Evolutionary conservation across 495 filamentous ascomycete genomes (phyloP).

Genomic region (Penicillium mononematosum): DNA sequence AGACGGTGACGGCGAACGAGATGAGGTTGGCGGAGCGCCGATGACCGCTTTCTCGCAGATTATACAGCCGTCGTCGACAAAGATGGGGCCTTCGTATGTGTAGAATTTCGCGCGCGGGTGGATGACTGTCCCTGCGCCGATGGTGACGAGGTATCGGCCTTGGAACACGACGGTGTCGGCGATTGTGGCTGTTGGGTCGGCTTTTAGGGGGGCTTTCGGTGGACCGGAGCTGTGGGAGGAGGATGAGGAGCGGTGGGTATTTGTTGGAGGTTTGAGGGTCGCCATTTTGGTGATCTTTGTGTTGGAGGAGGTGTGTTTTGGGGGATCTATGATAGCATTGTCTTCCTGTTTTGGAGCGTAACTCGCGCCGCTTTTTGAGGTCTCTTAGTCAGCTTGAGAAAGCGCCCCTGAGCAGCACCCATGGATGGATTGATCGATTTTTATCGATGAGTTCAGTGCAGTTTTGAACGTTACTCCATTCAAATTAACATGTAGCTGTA

Average conservation of each 20-base stretch:
- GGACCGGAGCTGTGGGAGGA: slow-evolving; percentile 23
- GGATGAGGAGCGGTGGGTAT: slow-evolving; percentile 27
- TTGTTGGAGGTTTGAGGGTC: slow-evolving; percentile 32
- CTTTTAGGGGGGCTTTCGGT: slow-evolving; percentile 59
- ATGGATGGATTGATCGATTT: background rate
- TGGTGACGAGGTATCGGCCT: slow-evolving; percentile 68
- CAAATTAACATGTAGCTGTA: too few species aligned
- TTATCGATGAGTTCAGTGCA: background rate
- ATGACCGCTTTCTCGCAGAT: slow-evolving; percentile 69
- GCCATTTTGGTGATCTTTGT: slow-evolving; percentile 19
- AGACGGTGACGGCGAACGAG: slow-evolving; percentile 15
- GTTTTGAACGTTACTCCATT: background rate
- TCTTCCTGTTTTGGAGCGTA: too few species aligned
- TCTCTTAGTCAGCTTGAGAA: background rate
- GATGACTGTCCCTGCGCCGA: slow-evolving; percentile 71
- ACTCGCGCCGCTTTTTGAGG: background rate
- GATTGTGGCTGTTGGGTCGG: slow-evolving; percentile 68
- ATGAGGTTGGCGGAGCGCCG: slow-evolving; percentile 44
- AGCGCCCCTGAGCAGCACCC: background rate
- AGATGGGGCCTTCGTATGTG: slow-evolving; percentile 65
- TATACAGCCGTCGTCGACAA: slow-evolving; percentile 70
- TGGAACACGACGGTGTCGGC: slow-evolving; percentile 72
- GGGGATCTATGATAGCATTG: slow-evolving; percentile 3
- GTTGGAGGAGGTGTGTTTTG: slow-evolving; percentile 6
- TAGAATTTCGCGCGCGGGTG: slow-evolving; percentile 77